Percentiles rank a stretch among this genome's conserved stretches.
Evolutionary conservation across 441 rosid genomes (phyloP).

Genomic region (Kokia cookei): DNA sequence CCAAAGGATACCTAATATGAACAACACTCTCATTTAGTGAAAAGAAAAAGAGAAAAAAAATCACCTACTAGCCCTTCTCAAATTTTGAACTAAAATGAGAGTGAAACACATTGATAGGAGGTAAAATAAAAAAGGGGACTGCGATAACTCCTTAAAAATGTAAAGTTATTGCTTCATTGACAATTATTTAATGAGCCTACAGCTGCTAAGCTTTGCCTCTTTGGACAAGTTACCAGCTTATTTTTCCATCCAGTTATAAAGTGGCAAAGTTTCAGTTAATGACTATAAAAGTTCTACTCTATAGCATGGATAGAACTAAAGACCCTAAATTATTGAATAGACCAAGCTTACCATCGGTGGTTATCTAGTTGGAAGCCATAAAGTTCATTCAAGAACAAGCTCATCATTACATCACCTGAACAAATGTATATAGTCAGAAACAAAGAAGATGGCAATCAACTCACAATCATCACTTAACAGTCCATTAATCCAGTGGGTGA

Average conservation of each 20-base stretch:
- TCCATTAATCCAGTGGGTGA: not conserved
- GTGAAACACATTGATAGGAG: not conserved
- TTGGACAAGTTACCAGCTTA: not conserved
- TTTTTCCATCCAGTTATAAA: not conserved
- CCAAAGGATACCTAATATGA: constrained; percentile 78
- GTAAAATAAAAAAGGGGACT: not conserved
- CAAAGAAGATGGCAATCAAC: not conserved
- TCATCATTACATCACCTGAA: constrained; percentile 92
- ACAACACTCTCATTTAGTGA: not conserved
- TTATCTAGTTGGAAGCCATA: constrained; percentile 97
- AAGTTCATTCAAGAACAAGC: constrained; percentile 92
- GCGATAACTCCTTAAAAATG: not conserved
- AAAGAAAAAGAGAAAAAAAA: not conserved
- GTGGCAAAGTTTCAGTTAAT: not conserved
- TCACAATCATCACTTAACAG: not conserved
- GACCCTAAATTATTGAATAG: not conserved
- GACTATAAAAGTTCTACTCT: not conserved
- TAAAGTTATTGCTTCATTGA: not conserved
- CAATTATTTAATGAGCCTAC: not conserved
- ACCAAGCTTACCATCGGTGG: constrained; percentile 67
- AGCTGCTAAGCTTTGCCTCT: not conserved
- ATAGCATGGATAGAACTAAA: not conserved
- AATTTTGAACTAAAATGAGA: not conserved
- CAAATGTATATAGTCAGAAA: constrained; percentile 4
- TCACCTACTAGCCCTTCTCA: not conserved